Base-by-base conservation (phyloP, 129 eudicot genomes). In the Silybum marianum region DNA sequence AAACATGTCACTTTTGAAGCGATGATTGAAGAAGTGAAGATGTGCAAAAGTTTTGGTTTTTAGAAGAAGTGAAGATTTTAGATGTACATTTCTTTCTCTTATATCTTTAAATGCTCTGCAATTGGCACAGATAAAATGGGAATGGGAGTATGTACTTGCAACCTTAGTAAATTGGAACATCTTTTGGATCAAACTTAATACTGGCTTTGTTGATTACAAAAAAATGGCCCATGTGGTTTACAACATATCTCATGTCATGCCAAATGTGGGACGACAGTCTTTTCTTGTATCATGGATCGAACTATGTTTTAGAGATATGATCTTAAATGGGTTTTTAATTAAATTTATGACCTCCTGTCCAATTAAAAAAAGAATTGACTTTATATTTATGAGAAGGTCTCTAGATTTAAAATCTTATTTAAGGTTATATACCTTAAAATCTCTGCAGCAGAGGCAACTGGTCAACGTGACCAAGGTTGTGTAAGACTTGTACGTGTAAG, bases 41-140 rank as follows among this genome's bases (percentile, higher is more conserved):
- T 58, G 66, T 58, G 66, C 66, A 58, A 58, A 58, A 58, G 66
- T 58, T 58, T 58, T 58, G 66, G 23, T 58, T n/a, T n/a, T n/a
- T n/a, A n/a, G n/a, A n/a, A n/a, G n/a, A n/a, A n/a, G n/a, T n/a
- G n/a, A n/a, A n/a, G n/a, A n/a, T n/a, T 51, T 16, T 51, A 14
- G 66, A 58, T 58, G 19, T 58, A 58, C n/a, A 58, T 58, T 58
- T 58, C 23, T 58, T 6, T n/a, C 63, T 54, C 66, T 58, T 58
- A n/a, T n/a, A 58, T 58, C 66, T 58, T 51, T 58, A 58, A 58
- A 5, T n/a, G 23, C 54, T 10, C 48, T 39, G 44, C 44, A 7
- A 40, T 9, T 40, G 63, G 22, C 22, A n/a, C n/a, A n/a, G n/a
- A n/a, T 1, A 58, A 18, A 58, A 38, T 58, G 66, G n/a, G 66